A percentile compares a stretch with the other conserved stretches of the same genome.
These are phyloP conservation scores for Delonix regia DNA, from an alignment of 306 rosid genomes.

Conservation along the genomic window DNA sequence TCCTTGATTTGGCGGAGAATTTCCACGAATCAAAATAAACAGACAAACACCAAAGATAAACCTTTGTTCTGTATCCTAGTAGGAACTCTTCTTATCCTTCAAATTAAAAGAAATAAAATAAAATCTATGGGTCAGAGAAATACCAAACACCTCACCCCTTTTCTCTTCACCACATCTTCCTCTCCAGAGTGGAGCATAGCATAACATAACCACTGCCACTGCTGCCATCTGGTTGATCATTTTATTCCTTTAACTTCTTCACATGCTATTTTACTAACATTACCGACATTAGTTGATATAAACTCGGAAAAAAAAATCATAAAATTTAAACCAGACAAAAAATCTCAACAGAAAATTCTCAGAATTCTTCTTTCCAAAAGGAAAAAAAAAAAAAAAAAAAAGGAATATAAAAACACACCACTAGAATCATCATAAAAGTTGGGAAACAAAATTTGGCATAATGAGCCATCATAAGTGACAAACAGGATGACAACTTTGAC, in stretches of 20 bases:
- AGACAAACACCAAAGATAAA: too few relatives aligned
- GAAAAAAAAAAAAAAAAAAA: neutral
- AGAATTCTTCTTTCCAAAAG: too few relatives aligned
- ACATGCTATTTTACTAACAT: neutral
- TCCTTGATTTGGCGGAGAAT: too few relatives aligned
- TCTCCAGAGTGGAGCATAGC: too few relatives aligned
- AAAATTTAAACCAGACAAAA: neutral
- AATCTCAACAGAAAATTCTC: neutral
- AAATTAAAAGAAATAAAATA: too few relatives aligned
- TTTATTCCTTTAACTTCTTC: neutral
- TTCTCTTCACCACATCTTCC: too few relatives aligned
- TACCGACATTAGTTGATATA: neutral
- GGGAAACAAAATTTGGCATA: slow-evolving; percentile 29
- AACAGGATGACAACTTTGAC: neutral
- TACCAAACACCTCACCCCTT: too few relatives aligned
- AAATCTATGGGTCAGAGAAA: too few relatives aligned
- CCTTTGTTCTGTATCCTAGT: too few relatives aligned
- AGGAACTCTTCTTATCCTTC: too few relatives aligned
- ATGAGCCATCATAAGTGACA: neutral
- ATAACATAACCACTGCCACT: neutral
- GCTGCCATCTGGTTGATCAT: too few relatives aligned
- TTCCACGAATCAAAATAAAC: too few relatives aligned
- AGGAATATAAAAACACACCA: slow-evolving; percentile 6
- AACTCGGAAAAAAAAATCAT: neutral
- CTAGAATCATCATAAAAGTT: neutral